Conservation (phyloP, 176 grass and related monocot genomes). For the Oryza meyeriana region DNA sequence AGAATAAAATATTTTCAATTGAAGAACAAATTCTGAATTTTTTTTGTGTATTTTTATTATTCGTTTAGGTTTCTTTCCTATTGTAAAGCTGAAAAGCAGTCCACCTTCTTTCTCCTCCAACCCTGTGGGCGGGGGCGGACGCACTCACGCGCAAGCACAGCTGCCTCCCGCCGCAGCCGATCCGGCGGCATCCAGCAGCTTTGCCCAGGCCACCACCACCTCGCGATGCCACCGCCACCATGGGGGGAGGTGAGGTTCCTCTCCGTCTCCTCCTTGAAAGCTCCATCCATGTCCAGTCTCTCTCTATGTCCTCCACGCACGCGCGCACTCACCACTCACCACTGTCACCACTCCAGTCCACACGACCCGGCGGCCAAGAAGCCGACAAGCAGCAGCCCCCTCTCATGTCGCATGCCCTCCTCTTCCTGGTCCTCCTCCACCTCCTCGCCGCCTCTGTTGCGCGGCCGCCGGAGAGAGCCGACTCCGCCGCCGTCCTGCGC, state of each 20-base stretch:
- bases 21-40: no score
- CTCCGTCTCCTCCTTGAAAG: neutral
- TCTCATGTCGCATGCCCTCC: conserved; percentile 20
- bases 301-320: neutral
- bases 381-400: neutral
- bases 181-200: neutral
- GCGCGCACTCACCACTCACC: neutral
- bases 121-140: no score
- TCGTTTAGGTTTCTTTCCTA: no score
- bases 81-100: no score
- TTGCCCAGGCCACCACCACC: neutral
- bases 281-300: neutral
- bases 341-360: no score
- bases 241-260: neutral
- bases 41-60: no score
- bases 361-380: neutral
- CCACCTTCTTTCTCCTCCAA: neutral
- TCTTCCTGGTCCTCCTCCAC: neutral
- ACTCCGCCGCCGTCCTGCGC: conserved; percentile 7
- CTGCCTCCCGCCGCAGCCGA: neutral
- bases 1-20: no score
- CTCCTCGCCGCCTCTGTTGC: neutral
- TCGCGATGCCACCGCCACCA: neutral
- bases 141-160: no score
- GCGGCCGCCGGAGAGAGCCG: neutral